Percentiles rank a stretch among this genome's conserved stretches.
phyloP scores from a whole-genome alignment of 352 stramenopile genomes.

The Phytophthora megakarya region DNA sequence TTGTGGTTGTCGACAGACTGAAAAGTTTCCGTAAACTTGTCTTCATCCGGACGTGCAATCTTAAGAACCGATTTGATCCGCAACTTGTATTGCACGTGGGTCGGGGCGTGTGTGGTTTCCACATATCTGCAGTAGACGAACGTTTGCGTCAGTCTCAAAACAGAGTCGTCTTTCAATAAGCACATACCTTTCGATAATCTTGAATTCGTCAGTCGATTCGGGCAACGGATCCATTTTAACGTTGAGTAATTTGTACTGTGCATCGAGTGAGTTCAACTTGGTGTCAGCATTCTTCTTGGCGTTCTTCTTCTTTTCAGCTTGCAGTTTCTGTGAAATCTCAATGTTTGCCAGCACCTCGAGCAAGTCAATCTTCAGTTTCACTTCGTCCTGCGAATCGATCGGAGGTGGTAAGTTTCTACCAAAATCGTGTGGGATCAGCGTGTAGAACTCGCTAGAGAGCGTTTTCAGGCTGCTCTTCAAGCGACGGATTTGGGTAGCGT shows the following conservation, averaged over 20 bases:
- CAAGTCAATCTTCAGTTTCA: constrained; percentile 74
- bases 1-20: constrained; percentile 65
- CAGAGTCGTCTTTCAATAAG: neutral
- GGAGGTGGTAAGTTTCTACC: constrained; percentile 54
- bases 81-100: constrained; percentile 68
- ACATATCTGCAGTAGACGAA: constrained; percentile 46
- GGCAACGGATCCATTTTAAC: constrained; percentile 51
- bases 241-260: constrained; percentile 65
- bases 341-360: constrained; percentile 69
- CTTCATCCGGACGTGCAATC: constrained; percentile 51
- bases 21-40: constrained; percentile 46
- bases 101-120: constrained; percentile 64
- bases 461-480: constrained; percentile 60
- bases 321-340: constrained; percentile 69
- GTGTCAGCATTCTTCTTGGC: constrained; percentile 22
- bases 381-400: constrained; percentile 63
- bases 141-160: neutral
- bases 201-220: constrained; percentile 48
- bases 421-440: constrained; percentile 75
- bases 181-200: constrained; percentile 53
- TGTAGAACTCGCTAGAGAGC: constrained; percentile 72
- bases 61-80: constrained; percentile 63
- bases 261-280: constrained; percentile 58
- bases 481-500: constrained; percentile 39
- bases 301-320: constrained; percentile 55